These are phyloP conservation scores for Endotrypanum monterogeii DNA, from an alignment of 208 protist species.

Conservation along the genomic window DNA sequence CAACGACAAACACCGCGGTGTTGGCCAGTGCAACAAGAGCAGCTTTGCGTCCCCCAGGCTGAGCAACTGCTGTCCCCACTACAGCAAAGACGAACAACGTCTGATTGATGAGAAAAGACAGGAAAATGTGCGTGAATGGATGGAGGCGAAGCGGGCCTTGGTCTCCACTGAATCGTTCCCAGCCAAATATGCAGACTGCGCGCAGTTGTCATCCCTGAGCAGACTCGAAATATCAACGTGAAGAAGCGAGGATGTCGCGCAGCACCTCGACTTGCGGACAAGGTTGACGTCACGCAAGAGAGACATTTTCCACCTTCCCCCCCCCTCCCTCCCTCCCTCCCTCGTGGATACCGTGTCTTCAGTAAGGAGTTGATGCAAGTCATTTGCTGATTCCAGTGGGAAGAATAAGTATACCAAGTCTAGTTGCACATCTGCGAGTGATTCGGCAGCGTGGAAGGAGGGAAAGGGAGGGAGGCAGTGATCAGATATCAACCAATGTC, in stretches of 20 bases:
- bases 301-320: not conserved
- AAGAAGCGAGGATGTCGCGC: not conserved
- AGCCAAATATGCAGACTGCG: not conserved
- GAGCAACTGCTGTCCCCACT: conserved; percentile 35
- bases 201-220: conserved; percentile 3
- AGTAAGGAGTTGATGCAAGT: too few relatives aligned
- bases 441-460: too few relatives aligned
- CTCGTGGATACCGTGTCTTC: too few relatives aligned
- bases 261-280: not conserved
- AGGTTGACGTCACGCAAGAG: too few relatives aligned
- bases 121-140: conserved; percentile 38
- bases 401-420: too few relatives aligned
- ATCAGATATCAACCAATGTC: too few relatives aligned
- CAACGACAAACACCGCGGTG: not conserved
- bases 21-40: not conserved
- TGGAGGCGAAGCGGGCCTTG: conserved; percentile 41
- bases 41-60: not conserved
- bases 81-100: conserved; percentile 35
- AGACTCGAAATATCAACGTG: not conserved
- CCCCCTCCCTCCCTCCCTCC: not conserved
- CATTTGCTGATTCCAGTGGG: too few relatives aligned
- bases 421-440: too few relatives aligned
- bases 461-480: too few relatives aligned
- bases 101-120: conserved; percentile 42
- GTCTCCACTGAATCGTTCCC: conserved; percentile 24